Base-by-base conservation (phyloP, 2,329 filamentous ascomycete genomes). In the Dactylonectria estremocensis region DNA sequence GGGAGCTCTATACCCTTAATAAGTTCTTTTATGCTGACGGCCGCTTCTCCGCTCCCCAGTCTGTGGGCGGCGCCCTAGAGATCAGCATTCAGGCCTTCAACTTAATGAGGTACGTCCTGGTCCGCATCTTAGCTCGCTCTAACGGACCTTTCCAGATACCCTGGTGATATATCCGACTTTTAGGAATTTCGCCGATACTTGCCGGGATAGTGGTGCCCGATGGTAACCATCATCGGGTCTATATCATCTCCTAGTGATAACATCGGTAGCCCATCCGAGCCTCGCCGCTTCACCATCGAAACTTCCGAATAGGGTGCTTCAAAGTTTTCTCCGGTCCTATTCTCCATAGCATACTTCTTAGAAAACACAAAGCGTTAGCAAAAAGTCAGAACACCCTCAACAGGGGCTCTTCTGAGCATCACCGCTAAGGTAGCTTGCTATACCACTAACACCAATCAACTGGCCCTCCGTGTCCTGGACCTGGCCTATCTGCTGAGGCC, bases 41-140 rank as follows among this genome's bases (percentile, higher is more conserved):
- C 45, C 56, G 43, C 28, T 59, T 59, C 43, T 59, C 28, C 8
- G 56, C 56, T 2, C 10, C 56, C 56, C n/a, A 14, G 56, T 37
- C 56, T 28, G 7, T 28, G 3, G n/a, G n/a, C 11, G 56, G 56
- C 28, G n/a, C 11, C 20, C 56, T 59, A 2, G 5, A 50, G 4
- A 50, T 59, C 14, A 49, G 28, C 20, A 43, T 59, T 5, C 43
- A 59, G 56, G 56, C 56, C 56, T 43, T 59, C 45, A 60, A 45
- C 43, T 16, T 60, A 18, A 49, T 49, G 56, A 50, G 56, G 56
- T 22, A 18, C 45, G 28, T 60, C 56, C 24, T 6, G 5, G 7
- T 10, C n/a, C 3, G 3, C 56, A 3, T 0, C 10, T 10, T 11
- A 20, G 35, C 56, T 60, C n/a, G 43, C 56, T 22, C 45, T 48